Evolutionary conservation across 495 filamentous ascomycete genomes (phyloP).

Genomic region (Lentithecium fluviatile): DNA sequence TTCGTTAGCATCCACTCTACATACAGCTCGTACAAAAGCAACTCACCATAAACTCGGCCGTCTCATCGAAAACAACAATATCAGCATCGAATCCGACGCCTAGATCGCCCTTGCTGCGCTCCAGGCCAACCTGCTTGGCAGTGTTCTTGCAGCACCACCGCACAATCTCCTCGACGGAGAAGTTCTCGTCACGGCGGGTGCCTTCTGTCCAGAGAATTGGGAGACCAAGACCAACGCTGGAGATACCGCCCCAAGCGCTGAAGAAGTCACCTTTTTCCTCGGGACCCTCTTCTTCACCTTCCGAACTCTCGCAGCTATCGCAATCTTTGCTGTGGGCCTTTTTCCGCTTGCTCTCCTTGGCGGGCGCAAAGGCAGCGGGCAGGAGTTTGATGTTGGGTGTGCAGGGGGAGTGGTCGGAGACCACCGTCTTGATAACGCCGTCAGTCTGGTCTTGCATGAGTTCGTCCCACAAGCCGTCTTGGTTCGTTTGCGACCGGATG

Average conservation of each 20-base stretch:
- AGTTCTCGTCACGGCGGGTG: slow-evolving; percentile 51
- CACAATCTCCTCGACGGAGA: slow-evolving; percentile 69
- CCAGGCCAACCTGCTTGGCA: slow-evolving; percentile 85
- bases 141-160: slow-evolving; percentile 84
- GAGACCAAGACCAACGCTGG: slow-evolving; percentile 86
- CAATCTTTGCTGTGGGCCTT: slow-evolving; percentile 8
- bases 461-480: slow-evolving; percentile 86
- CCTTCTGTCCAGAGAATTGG: slow-evolving; percentile 87
- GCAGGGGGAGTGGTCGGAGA: slow-evolving; percentile 96
- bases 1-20: neutral
- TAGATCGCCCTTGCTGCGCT: slow-evolving; percentile 77
- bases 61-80: slow-evolving; percentile 87
- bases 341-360: slow-evolving; percentile 12
- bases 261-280: slow-evolving; percentile 78
- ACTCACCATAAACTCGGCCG: slow-evolving; percentile 68
- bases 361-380: slow-evolving; percentile 56
- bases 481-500: slow-evolving; percentile 80
- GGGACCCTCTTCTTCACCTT: slow-evolving; percentile 41
- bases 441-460: slow-evolving; percentile 58
- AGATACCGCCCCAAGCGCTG: slow-evolving; percentile 93
- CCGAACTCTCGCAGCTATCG: slow-evolving; percentile 30
- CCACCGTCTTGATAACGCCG: slow-evolving; percentile 85
- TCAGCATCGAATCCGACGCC: slow-evolving; percentile 87
- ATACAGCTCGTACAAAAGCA: neutral
- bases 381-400: slow-evolving; percentile 92